These are phyloP conservation scores for Hirsutella thompsonii DNA, from an alignment of 2,329 filamentous ascomycete species.

Conservation along the genomic window DNA sequence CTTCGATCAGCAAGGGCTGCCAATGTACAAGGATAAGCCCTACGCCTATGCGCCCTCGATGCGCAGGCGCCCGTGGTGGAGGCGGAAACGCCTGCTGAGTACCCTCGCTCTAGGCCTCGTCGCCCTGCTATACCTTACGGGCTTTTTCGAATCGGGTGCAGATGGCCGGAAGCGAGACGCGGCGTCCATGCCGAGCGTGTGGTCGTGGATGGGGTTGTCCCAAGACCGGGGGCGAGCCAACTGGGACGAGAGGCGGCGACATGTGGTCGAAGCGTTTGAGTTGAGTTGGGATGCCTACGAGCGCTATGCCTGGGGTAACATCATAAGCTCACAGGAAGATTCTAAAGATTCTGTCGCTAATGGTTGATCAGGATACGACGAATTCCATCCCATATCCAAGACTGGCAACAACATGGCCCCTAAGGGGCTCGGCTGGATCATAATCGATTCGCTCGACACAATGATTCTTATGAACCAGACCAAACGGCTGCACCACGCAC, in stretches of 20 bases:
- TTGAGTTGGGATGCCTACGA: constrained; percentile 90
- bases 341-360: too few relatives aligned
- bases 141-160: constrained; percentile 30
- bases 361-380: constrained; percentile 52
- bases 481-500: constrained; percentile 66
- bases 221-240: constrained; percentile 38
- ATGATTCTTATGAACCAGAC: constrained; percentile 98
- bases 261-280: constrained; percentile 79
- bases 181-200: constrained; percentile 22
- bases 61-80: constrained; percentile 45
- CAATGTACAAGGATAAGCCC: constrained; percentile 99
- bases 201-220: constrained; percentile 45
- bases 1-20: constrained; percentile 49
- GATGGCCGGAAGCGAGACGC: constrained; percentile 16
- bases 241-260: constrained; percentile 67
- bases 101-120: constrained; percentile 41
- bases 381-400: constrained; percentile 76
- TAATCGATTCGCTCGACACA: constrained; percentile 89
- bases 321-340: too few relatives aligned
- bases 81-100: constrained; percentile 47
- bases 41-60: constrained; percentile 53
- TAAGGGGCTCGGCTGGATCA: constrained; percentile 92
- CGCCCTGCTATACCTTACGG: constrained; percentile 56
- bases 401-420: constrained; percentile 72
- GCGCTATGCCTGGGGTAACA: constrained; percentile 82